These are phyloP conservation scores for Pseudogymnoascus sp. DNA, from an alignment of 2,329 filamentous ascomycete species.

Conservation along the genomic window DNA sequence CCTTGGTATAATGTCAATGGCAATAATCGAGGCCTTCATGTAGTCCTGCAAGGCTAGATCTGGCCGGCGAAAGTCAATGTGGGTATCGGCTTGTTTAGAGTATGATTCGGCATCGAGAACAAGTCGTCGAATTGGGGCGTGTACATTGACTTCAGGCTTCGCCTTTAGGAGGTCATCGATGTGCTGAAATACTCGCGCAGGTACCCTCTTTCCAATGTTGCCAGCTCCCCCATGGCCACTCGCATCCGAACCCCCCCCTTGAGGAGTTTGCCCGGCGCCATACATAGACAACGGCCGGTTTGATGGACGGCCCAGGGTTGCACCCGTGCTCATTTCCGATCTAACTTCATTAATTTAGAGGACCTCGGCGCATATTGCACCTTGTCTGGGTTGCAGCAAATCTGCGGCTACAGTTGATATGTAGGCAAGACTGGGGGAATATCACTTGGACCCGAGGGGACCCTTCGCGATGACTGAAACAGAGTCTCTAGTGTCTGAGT, in stretches of 20 bases:
- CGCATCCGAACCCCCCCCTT: not conserved
- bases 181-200: conserved; percentile 30
- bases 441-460: not conserved
- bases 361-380: not conserved
- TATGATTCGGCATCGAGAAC: conserved; percentile 44
- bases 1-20: conserved; percentile 64
- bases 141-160: conserved; percentile 24
- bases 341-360: not conserved
- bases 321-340: conserved; percentile 7
- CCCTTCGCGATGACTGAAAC: conserved; percentile 2
- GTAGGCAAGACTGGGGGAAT: not conserved
- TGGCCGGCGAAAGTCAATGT: conserved; percentile 54
- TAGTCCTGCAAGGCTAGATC: conserved; percentile 79
- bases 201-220: conserved; percentile 14
- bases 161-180: conserved; percentile 35
- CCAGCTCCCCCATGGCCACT: not conserved
- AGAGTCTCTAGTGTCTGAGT: not conserved
- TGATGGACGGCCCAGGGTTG: not conserved
- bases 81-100: conserved; percentile 52
- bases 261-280: not conserved
- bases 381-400: conserved; percentile 1
- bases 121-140: conserved; percentile 43
- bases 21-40: conserved; percentile 70
- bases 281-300: conserved; percentile 6
- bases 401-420: not conserved